Evolutionary conservation across 768 basidiomycete species (phyloP).

Genomic region (Epithele typhae): DNA sequence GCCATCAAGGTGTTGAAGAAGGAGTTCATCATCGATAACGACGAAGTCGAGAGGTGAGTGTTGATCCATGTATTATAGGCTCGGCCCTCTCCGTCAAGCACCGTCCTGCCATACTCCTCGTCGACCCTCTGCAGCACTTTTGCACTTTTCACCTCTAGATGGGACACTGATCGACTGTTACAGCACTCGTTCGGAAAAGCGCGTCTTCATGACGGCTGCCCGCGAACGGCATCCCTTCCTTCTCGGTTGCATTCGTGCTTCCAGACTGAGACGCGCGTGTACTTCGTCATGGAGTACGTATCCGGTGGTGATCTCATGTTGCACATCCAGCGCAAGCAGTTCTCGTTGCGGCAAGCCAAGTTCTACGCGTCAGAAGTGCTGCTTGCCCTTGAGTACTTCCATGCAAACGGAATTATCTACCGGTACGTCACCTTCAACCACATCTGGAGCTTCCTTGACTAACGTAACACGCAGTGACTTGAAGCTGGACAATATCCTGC

Average conservation of each 20-base stretch:
- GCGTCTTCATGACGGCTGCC: constrained; percentile 96
- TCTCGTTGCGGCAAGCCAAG: constrained; percentile 97
- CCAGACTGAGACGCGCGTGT: constrained; percentile 98
- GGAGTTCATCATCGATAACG: constrained; percentile 99
- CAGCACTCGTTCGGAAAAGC: constrained; percentile 98
- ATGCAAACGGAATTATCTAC: constrained; percentile 98
- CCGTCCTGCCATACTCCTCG: too few relatives aligned
- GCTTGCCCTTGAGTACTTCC: constrained; percentile 96
- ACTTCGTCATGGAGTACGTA: constrained; percentile 99
- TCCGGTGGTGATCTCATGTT: constrained; percentile 99
- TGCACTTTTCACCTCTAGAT: too few relatives aligned
- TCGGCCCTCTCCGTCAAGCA: too few relatives aligned
- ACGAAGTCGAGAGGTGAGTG: constrained; percentile 94
- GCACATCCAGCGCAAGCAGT: constrained; percentile 98
- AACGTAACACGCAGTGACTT: constrained; percentile 60
- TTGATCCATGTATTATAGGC: too few relatives aligned
- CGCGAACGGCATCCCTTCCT: constrained; percentile 96
- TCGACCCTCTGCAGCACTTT: too few relatives aligned
- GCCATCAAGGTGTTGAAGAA: constrained; percentile 99
- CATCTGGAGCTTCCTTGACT: neutral
- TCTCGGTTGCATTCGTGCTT: constrained; percentile 96
- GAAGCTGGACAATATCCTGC: constrained; percentile 95
- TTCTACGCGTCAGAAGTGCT: constrained; percentile 98
- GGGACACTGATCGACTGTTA: too few relatives aligned
- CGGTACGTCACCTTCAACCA: constrained; percentile 44